Base-by-base conservation (phyloP, 2,329 filamentous ascomycete genomes). In the Exophiala lecanii-corni region DNA sequence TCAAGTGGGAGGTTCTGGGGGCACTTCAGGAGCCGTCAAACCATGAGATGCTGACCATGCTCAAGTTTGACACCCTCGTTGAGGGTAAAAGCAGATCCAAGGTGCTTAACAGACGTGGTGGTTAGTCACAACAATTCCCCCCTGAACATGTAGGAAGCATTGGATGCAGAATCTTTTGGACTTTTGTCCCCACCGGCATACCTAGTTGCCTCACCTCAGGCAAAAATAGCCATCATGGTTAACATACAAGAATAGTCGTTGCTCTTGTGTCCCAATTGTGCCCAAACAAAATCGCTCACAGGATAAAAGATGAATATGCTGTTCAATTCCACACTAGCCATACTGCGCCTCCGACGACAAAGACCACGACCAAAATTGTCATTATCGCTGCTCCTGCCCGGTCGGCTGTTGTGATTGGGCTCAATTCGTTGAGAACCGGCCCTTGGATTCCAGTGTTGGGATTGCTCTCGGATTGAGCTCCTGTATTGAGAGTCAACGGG, bases 401-500 rank as follows among this genome's bases (percentile, higher is more conserved):
- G 41, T 69, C 66, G 1, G 57, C 64, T 3, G 58, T 59, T 7
- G 54, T 60, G 43, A 60, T 57, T 2, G 48, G 36, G 7, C 23
- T 33, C 13, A 20, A 28, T 17, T 28, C 15, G 13, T 26, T 47
- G 1, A 30, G 42, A 16, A 39, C 25, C 16, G 50, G 50, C 21
- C 50, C 44, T 12, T 49, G 23, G 16, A 41, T 44, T 6, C 66
- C 67, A 7, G 65, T 66, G 33, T 57, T 52, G 0, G 63, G 61
- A 41, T 69, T 45, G 30, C 66, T 63, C 12, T 53, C 52, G 34
- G 67, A 70, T 5, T 61, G 84, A 34, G 82, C 82, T 18, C 81
- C 82, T 1, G 71, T 75, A 2, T 64, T 59, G 0, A 68, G 66
- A 0, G 78, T 80, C 9, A 74, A 65, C 0, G 78, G 73, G 1